Base-by-base conservation (phyloP, 768 basidiomycete species). In the Mycena metata region DNA sequence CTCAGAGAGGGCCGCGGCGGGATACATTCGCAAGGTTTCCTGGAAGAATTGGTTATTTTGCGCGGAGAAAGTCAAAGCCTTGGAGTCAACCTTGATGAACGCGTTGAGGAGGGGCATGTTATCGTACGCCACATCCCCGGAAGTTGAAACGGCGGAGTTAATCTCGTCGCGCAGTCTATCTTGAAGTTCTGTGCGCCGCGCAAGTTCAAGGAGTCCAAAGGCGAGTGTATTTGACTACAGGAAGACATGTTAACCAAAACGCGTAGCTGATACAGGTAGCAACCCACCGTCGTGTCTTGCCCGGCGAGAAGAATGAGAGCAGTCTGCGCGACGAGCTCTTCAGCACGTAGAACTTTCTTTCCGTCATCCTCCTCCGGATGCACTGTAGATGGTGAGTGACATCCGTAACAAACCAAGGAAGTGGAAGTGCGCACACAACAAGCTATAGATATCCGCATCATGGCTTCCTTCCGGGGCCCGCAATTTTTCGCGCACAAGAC, bases 131-230 rank as follows among this genome's bases (percentile, higher is more conserved):
- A 60, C 60, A 24, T 19, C 43, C 24, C 17, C 35, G 19, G 36
- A 35, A 2, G 35, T 52, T 9, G 42, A 56, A 33, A 66, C 23
- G 33, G 52, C 55, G 6, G 33, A 19, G 52, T 35, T 61, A 13
- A 84, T 74, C 73, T 89, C 89, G 0, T 76, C 74, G 33, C 89
- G 82, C 10, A 90, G 81, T 59, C 78, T 78, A 5, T 75, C 76
- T 72, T 90, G 88, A 9, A 83, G 70, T 4, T 82, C 76, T 0
- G 82, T 84, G 59, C 83, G 72, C 49, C 76, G 80, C 6, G 85
- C 80, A 17, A 90, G 81, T 52, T 83, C 82, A 66, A 84, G 79
- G 7, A 89, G 74, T 4, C 80, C 77, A 83, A 85, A 89, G 49
- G 76, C 75, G 39, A 84, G 42, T 5, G 83, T 75, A 64, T 78